Evolutionary conservation across 1,139 yeast species (phyloP).

Genomic region (Taiozyma sp.): DNA sequence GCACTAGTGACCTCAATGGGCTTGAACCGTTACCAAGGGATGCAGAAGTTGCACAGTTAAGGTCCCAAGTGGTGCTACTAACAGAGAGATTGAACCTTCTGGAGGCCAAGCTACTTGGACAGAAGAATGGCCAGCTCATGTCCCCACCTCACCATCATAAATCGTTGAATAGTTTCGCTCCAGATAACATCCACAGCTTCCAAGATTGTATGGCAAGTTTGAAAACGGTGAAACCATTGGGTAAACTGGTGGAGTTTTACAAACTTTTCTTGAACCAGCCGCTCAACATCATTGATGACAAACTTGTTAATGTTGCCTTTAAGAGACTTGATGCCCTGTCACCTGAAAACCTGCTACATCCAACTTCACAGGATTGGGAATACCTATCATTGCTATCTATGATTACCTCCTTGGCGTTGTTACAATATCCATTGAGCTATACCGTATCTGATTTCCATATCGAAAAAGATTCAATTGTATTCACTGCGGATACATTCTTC

Average conservation of each 20-base stretch:
- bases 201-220: slow-evolving; percentile 4
- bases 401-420: slow-evolving; percentile 11
- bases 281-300: slow-evolving; percentile 11
- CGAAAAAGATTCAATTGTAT: slow-evolving; percentile 2
- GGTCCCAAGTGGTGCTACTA: slow-evolving; percentile 8
- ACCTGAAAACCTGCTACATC: not conserved
- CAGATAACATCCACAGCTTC: not conserved
- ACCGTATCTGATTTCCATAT: slow-evolving; percentile 7
- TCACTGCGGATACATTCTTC: slow-evolving; percentile 11
- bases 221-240: slow-evolving; percentile 4
- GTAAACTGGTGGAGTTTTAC: slow-evolving; percentile 6
- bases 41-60: slow-evolving; percentile 9
- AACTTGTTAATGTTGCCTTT: slow-evolving; percentile 3
- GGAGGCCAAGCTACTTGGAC: slow-evolving; percentile 8
- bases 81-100: slow-evolving; percentile 11
- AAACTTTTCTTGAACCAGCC: slow-evolving; percentile 11
- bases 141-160: not conserved
- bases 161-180: not conserved
- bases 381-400: slow-evolving; percentile 13
- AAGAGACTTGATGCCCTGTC: slow-evolving; percentile 1
- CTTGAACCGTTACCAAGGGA: not conserved
- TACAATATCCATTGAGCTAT: slow-evolving; percentile 11
- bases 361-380: slow-evolving; percentile 13
- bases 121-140: not conserved
- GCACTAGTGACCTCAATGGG: not conserved